Evolutionary conservation across 768 basidiomycete species (phyloP), one percentile per base, ranked within the genome.

Genomic region (Podaxis sp.): DNA sequence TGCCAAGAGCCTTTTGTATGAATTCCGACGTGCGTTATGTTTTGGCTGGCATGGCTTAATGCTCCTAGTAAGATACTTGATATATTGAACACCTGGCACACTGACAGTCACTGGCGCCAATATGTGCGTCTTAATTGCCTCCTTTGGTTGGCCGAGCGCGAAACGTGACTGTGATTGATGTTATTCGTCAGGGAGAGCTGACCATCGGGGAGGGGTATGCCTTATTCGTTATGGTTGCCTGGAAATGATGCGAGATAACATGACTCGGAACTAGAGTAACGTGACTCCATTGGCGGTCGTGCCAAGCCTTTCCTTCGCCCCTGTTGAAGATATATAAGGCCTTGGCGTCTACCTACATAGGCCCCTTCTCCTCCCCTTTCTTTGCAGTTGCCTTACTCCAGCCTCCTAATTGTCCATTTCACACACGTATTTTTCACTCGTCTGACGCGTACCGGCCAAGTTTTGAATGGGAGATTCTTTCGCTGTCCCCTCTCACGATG

Each of bases 401-500:
- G 21, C 11, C n/a, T 54, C 23, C 25, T 18, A 37, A 11, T 55
- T 28, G 52, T 25, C 40, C 35, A 57, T 46, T 46, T 55, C 28
- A 25, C 63, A 18, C 57, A 54, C 55, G 57, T 57, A 36, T 61
- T 50, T 21, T 58, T 21, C 1, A 25, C 38, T 32, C 53, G 32
- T 14, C 38, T 13, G 32, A 32, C 32, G 32, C 32, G 32, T 9
- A 32, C 16, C 25, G 18, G 6, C 42, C 14, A 27, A 38, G 74
- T 73, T 54, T 74, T 82, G 75, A 74, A 74, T 74, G 73, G 73
- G 72, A 72, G 72, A 75, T 70, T 68, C 74, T 68, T 71, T 64
- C 62, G 61, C 70, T 61, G 56, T 62, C 52, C 48, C 68, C 18
- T 44, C n/a, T 64, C 61, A 67, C 40, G 70, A 73, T 73, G 71